Conservation (phyloP, 768 basidiomycete genomes). For the Daedaleopsis nitida region DNA sequence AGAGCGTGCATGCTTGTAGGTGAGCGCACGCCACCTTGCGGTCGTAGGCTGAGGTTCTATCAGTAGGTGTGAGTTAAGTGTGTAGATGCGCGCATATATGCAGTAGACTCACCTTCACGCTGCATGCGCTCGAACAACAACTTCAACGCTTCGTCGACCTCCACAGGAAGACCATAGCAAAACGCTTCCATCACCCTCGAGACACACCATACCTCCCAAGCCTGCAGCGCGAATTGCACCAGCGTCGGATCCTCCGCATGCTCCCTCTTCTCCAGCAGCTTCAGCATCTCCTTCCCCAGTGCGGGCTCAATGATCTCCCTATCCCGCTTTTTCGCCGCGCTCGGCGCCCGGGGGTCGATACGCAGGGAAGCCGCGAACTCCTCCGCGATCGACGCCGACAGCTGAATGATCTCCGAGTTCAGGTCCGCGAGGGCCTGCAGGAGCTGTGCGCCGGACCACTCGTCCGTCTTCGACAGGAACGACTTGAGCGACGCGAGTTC, state of each 20-base stretch:
- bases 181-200: conserved; percentile 34
- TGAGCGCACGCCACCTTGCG: conserved; percentile 39
- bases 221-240: conserved; percentile 39
- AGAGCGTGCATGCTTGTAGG: conserved; percentile 32
- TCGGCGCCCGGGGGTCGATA: conserved; percentile 20
- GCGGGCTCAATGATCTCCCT: conserved; percentile 31
- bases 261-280: conserved; percentile 30
- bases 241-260: conserved; percentile 36
- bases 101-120: conserved; percentile 25
- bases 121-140: conserved; percentile 36
- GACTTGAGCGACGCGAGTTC: conserved; percentile 35
- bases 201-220: conserved; percentile 39
- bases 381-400: conserved; percentile 35
- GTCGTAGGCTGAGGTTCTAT: conserved; percentile 39
- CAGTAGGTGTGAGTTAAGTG: neutral
- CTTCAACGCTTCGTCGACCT: conserved; percentile 31
- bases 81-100: neutral
- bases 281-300: conserved; percentile 31
- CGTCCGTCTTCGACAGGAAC: conserved; percentile 39
- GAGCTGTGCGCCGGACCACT: conserved; percentile 36
- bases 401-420: conserved; percentile 38
- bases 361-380: conserved; percentile 30
- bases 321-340: conserved; percentile 25
- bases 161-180: conserved; percentile 33
- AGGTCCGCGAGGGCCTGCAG: conserved; percentile 36